Evolutionary conservation across 1,284 basidiomycete genomes (phyloP).

Genomic region (Ustilago bromivora): DNA sequence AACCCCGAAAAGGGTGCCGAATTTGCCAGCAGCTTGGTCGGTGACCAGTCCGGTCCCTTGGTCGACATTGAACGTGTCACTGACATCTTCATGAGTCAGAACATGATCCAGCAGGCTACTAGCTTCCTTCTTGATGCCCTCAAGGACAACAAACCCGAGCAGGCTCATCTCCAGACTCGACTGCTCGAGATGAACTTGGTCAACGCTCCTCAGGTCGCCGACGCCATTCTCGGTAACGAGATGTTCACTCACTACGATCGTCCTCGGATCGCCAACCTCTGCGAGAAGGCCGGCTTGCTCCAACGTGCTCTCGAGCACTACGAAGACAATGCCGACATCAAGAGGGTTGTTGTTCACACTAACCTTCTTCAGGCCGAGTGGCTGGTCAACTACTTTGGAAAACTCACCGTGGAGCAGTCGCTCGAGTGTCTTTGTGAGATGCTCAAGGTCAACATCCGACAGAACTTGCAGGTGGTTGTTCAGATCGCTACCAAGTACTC

Average conservation of each 20-base stretch:
- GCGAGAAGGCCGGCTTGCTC: constrained; percentile 95
- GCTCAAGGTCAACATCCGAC: constrained; percentile 95
- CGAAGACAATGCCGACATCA: constrained; percentile 95
- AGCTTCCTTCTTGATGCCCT: constrained; percentile 98
- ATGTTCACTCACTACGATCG: constrained; percentile 99
- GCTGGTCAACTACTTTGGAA: constrained; percentile 98
- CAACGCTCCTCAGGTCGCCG: constrained; percentile 97
- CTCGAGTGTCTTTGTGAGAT: constrained; percentile 97
- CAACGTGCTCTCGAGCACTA: constrained; percentile 98
- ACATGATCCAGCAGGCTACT: constrained; percentile 99
- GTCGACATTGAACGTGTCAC: constrained; percentile 83
- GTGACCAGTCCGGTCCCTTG: constrained; percentile 90
- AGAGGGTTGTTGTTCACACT: constrained; percentile 95
- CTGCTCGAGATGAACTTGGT: constrained; percentile 98
- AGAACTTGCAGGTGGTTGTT: constrained; percentile 95
- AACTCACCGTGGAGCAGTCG: constrained; percentile 97
- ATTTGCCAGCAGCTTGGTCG: constrained; percentile 94
- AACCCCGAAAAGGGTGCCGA: constrained; percentile 98
- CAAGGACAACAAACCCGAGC: constrained; percentile 98
- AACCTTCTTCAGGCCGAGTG: constrained; percentile 89
- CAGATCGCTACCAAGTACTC: constrained; percentile 99
- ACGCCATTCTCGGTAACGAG: constrained; percentile 98
- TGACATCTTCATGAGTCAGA: constrained; percentile 99
- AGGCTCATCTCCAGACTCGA: constrained; percentile 94
- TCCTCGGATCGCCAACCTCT: constrained; percentile 95